Evolutionary conservation across 139 green algal genomes (phyloP).

Genomic region (Pedinophyceae sp.): DNA sequence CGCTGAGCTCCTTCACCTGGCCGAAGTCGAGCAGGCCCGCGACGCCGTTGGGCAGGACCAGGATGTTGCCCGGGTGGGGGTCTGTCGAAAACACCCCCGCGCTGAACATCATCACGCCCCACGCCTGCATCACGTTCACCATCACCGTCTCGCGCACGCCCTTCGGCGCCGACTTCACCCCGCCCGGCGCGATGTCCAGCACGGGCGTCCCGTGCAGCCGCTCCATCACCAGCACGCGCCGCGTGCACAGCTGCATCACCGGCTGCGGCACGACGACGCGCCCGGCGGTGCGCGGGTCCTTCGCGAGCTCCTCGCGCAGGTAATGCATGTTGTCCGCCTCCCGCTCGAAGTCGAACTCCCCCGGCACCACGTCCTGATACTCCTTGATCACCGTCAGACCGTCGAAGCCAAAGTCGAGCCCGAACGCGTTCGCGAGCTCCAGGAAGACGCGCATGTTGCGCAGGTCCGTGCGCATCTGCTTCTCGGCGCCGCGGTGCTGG

Average conservation of each 20-base stretch:
- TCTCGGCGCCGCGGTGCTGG: constrained; percentile 14
- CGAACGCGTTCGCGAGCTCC: constrained; percentile 2
- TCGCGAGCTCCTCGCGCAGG: background rate
- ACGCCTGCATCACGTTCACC: constrained; percentile 17
- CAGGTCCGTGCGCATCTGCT: constrained; percentile 24
- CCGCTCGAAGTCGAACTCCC: constrained; percentile 28
- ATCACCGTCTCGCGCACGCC: constrained; percentile 14
- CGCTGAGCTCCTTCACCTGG: constrained; percentile 22
- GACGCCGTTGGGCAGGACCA: constrained; percentile 7
- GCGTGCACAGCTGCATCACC: background rate
- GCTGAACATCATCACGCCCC: constrained; percentile 25
- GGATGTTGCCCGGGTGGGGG: constrained; percentile 20
- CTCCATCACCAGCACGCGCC: constrained; percentile 9
- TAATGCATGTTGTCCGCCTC: constrained; percentile 8
- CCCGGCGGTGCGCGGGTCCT: constrained; percentile 3
- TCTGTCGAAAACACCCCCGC: constrained; percentile 31
- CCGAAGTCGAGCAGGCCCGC: constrained; percentile 29
- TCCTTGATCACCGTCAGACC: constrained; percentile 20
- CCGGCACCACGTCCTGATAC: constrained; percentile 26
- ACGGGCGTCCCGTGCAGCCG: constrained; percentile 21
- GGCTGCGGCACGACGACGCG: constrained; percentile 4
- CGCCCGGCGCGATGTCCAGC: constrained; percentile 15
- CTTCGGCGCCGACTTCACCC: too few species aligned
- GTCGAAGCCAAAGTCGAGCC: constrained; percentile 30
- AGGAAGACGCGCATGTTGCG: constrained; percentile 20